phyloP scores from a whole-genome alignment of 129 eudicot species.

The Chrysanthemum makinoi region DNA sequence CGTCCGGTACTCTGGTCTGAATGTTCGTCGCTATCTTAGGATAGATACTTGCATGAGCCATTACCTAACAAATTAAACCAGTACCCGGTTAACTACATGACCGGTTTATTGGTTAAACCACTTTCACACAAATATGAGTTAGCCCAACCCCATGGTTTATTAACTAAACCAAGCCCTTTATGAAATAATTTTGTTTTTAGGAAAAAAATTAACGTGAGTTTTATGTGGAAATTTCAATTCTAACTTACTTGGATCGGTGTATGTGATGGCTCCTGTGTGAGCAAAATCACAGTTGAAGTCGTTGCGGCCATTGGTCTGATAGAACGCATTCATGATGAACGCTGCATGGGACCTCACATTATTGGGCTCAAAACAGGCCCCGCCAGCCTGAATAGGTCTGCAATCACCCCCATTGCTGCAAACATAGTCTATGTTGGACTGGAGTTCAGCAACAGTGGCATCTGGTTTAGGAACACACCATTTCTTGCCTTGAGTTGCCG shows the following conservation, averaged over 20 bases:
- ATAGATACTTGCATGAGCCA: conserved; percentile 28
- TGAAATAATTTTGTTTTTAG: no score
- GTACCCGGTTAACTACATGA: neutral
- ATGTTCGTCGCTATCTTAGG: conserved; percentile 20
- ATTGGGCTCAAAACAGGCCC: conserved; percentile 71
- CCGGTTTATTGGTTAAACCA: neutral
- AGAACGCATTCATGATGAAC: conserved; percentile 67
- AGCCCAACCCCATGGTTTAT: no score
- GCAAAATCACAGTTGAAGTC: conserved; percentile 78
- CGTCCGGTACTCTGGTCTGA: neutral
- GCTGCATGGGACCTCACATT: conserved; percentile 63
- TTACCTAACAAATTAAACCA: conserved; percentile 21
- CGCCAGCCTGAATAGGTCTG: conserved; percentile 69
- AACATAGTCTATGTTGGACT: conserved; percentile 63
- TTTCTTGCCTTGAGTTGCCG: conserved; percentile 39
- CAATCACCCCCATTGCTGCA: conserved; percentile 84
- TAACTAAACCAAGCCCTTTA: no score
- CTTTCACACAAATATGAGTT: neutral
- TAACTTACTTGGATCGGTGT: conserved; percentile 72
- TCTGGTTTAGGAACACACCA: conserved; percentile 79
- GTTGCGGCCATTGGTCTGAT: conserved; percentile 65
- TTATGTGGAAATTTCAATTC: neutral
- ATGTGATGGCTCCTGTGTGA: conserved; percentile 46
- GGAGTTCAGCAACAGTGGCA: conserved; percentile 60
- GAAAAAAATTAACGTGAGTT: no score